These are phyloP conservation scores for Saccharomycopsis oosterbeekiorum DNA, from an alignment of 805 yeast species.

Conservation along the genomic window DNA sequence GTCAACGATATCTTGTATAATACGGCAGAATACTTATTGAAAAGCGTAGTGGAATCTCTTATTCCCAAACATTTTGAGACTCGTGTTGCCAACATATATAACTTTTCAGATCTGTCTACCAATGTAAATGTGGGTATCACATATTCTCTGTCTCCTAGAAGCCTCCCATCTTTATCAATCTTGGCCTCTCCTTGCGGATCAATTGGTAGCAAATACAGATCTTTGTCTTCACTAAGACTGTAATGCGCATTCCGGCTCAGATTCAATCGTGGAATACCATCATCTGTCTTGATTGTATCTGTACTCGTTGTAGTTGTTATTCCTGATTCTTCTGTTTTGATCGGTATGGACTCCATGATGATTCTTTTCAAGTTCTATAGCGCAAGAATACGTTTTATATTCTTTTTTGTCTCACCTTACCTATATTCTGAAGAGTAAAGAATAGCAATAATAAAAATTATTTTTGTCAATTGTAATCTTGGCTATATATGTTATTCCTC, in stretches of 20 bases:
- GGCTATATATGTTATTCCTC: no score
- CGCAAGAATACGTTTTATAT: background rate
- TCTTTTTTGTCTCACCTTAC: background rate
- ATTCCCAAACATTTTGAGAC: conserved; percentile 93
- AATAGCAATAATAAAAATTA: background rate
- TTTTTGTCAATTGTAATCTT: no score
- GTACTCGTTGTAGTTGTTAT: background rate
- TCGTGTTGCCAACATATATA: conserved; percentile 88
- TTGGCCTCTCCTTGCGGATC: conserved; percentile 59
- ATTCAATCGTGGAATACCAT: background rate
- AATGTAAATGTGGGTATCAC: conserved; percentile 62
- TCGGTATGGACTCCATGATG: background rate
- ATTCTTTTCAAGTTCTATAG: background rate
- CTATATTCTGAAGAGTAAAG: background rate
- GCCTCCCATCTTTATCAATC: conserved; percentile 45
- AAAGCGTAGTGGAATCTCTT: conserved; percentile 65
- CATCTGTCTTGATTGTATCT: background rate
- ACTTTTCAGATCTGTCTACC: conserved; percentile 46
- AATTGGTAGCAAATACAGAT: conserved; percentile 56
- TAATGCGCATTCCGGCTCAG: background rate
- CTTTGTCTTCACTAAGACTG: conserved; percentile 36
- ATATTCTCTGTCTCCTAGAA: conserved; percentile 54
- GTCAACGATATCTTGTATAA: conserved; percentile 64
- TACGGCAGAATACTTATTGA: conserved; percentile 63
- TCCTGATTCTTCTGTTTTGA: background rate